Base-by-base conservation (phyloP, 192 early-diverging fungal species). In the Mortierella antarctica region DNA sequence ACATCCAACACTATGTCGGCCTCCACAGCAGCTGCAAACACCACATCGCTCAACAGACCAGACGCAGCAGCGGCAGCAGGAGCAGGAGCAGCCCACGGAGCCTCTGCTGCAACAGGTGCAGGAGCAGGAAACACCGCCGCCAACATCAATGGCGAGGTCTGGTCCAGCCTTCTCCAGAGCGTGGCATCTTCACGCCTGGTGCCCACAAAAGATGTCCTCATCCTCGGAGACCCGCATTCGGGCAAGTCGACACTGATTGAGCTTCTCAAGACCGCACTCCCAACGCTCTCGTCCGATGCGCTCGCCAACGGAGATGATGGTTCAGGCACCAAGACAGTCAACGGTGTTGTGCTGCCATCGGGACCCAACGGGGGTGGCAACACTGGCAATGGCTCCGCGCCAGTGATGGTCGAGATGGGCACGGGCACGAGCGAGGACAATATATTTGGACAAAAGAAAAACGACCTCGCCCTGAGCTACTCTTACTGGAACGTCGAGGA, bases 241-340 rank as follows among this genome's bases (percentile, higher is more conserved):
- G 97, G 97, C 40, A 98, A 98, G 81, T 92, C 92, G 11, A 91
- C 92, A 15, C 74, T 96, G 45, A 91, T 98, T 67, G 83, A 89
- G 57, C 85, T 91, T 51, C 79, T 89, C 52, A 90, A 89, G 67
- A 79, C 84, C 7, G 84, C 82, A 54, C 81, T 76, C 48, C 84
- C 75, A 53, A 75, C 82, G n/a, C 77, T 82, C 13, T 40, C 63
- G 60, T 65, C 52, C 21, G 49, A 76, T 51, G 56, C 70, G 12
- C 58, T 73, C 54, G 63, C 66, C 2, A 84, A 83, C 48, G 58
- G 64, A 39, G 57, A 17, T 1, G 75, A 74, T 31, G 73, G 73
- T 44, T 53, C 82, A 54, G 31, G 39, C 39, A 13, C 50, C 31
- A 67, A 62, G 15, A 13, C 47, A 9, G 55, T 63, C 12, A 73